Conservation (phyloP, 2,329 filamentous ascomycete species). For the Amylocarpus encephaloides region DNA sequence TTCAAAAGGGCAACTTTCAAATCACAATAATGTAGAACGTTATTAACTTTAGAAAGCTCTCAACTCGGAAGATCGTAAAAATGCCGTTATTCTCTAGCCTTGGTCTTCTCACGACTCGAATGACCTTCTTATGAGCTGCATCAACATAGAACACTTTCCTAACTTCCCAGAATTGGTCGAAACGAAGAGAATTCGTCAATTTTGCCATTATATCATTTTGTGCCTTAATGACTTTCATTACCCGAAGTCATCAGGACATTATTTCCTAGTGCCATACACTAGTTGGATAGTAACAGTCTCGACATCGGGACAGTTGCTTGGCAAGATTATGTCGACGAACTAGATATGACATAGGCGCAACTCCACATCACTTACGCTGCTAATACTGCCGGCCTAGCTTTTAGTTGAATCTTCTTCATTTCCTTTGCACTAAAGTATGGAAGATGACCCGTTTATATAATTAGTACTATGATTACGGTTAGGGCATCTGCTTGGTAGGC, state of each 20-base stretch:
- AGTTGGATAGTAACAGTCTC: slow-evolving; percentile 6
- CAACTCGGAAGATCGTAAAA: too few species aligned
- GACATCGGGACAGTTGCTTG: slow-evolving; percentile 4
- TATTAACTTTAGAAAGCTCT: too few species aligned
- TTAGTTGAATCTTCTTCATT: slow-evolving; percentile 39
- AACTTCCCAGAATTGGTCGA: slow-evolving; percentile 36
- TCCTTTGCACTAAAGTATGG: slow-evolving; percentile 43
- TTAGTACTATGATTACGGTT: slow-evolving; percentile 36
- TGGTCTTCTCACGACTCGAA: slow-evolving; percentile 14
- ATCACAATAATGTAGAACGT: too few species aligned
- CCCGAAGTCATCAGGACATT: background rate
- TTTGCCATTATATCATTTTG: slow-evolving; percentile 38
- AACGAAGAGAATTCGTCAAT: slow-evolving; percentile 36
- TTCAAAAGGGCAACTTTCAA: too few species aligned
- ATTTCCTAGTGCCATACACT: background rate
- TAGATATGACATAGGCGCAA: slow-evolving; percentile 36
- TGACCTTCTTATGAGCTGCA: slow-evolving; percentile 14
- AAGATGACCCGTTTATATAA: slow-evolving; percentile 39
- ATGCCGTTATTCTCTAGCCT: slow-evolving; percentile 6
- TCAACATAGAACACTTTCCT: background rate
- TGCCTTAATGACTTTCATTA: slow-evolving; percentile 36
- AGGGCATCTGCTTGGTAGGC: slow-evolving; percentile 39
- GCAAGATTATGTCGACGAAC: slow-evolving; percentile 25
- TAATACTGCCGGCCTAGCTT: slow-evolving; percentile 36
- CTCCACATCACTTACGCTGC: slow-evolving; percentile 42